Evolutionary conservation across 2,329 filamentous ascomycete species (phyloP).

Genomic region (Ophiostoma sp.): DNA sequence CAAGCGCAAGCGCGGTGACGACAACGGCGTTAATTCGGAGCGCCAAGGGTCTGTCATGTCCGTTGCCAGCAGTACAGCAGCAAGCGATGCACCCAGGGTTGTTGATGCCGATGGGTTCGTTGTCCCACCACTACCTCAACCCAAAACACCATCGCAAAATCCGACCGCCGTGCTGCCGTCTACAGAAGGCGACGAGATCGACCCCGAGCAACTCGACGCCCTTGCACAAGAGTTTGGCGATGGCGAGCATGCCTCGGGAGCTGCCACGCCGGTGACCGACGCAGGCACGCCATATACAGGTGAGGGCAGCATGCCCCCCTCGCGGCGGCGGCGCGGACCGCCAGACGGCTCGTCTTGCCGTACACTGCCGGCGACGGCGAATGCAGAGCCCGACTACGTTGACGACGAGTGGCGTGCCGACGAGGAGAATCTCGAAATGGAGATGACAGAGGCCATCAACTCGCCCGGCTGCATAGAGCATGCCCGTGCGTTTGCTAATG

Average conservation of each 20-base stretch:
- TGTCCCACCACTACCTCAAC: slow-evolving; percentile 50
- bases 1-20: slow-evolving; percentile 42
- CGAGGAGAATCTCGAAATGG: slow-evolving; percentile 61
- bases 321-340: slow-evolving; percentile 20
- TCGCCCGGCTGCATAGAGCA: slow-evolving; percentile 54
- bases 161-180: not conserved
- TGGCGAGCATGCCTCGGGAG: slow-evolving; percentile 27
- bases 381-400: slow-evolving; percentile 47
- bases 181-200: slow-evolving; percentile 2
- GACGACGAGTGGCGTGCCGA: slow-evolving; percentile 58
- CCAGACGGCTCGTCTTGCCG: slow-evolving; percentile 27
- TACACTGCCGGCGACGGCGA: slow-evolving; percentile 26
- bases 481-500: slow-evolving; percentile 53
- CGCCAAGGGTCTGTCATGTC: slow-evolving; percentile 21
- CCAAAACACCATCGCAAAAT: not conserved
- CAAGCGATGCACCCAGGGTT: not conserved
- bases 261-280: slow-evolving; percentile 13
- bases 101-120: slow-evolving; percentile 64
- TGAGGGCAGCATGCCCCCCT: slow-evolving; percentile 13
- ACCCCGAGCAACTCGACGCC: slow-evolving; percentile 36
- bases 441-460: slow-evolving; percentile 65
- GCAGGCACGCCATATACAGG: slow-evolving; percentile 16
- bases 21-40: not conserved
- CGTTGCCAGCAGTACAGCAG: not conserved
- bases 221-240: slow-evolving; percentile 45